These are phyloP conservation scores for Fusarium globosum DNA, from an alignment of 2,329 filamentous ascomycete species.

Conservation along the genomic window DNA sequence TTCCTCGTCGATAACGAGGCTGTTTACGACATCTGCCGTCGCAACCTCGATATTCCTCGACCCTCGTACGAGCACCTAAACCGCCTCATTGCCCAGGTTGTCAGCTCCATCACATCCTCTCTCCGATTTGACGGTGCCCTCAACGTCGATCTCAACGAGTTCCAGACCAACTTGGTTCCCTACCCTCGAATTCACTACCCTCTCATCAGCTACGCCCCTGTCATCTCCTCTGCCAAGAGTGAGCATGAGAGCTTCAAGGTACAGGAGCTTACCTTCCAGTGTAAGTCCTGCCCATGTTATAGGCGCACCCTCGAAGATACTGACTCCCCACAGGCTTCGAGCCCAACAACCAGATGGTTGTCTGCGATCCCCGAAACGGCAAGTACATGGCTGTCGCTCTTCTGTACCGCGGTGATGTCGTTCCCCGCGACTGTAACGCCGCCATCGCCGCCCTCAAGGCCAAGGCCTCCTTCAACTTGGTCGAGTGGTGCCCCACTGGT, in stretches of 20 bases:
- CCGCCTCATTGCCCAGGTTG: constrained; percentile 78
- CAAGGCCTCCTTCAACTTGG: constrained; percentile 77
- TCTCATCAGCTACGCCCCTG: constrained; percentile 77
- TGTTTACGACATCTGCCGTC: constrained; percentile 80
- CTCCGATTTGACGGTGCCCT: constrained; percentile 78
- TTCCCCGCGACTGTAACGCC: constrained; percentile 75
- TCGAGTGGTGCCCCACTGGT: constrained; percentile 80
- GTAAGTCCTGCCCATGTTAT: constrained; percentile 56
- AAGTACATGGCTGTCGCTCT: constrained; percentile 82
- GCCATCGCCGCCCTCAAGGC: constrained; percentile 76
- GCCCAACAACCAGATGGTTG: constrained; percentile 83
- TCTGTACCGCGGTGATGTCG: constrained; percentile 77
- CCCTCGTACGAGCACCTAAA: constrained; percentile 78
- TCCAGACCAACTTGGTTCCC: constrained; percentile 81
- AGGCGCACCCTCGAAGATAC: constrained; percentile 8
- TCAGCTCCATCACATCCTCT: constrained; percentile 79
- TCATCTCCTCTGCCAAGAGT: constrained; percentile 79
- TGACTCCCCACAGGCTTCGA: constrained; percentile 69
- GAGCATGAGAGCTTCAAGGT: constrained; percentile 91
- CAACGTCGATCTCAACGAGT: constrained; percentile 81
- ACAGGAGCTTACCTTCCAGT: constrained; percentile 79
- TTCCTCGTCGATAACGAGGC: constrained; percentile 81
- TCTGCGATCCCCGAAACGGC: constrained; percentile 78
- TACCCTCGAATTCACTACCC: constrained; percentile 81
- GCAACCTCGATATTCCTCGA: constrained; percentile 76